These are phyloP conservation scores for Fonsecaea erecta DNA, from an alignment of 2,329 filamentous ascomycete species.

Conservation along the genomic window DNA sequence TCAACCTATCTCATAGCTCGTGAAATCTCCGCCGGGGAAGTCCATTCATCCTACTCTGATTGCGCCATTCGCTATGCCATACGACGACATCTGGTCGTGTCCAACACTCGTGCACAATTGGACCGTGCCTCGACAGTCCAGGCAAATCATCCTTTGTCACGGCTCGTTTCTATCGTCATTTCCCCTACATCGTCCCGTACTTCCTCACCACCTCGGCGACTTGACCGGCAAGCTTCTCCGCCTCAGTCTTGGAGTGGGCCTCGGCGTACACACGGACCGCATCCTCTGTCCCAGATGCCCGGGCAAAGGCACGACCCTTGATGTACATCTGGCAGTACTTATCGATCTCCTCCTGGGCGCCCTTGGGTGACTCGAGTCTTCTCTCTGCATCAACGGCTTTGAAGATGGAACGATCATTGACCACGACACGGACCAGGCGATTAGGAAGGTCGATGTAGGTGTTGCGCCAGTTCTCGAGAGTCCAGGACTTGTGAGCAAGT, in stretches of 20 bases:
- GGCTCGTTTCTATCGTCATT: conserved; percentile 2
- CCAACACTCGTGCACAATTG: conserved; percentile 10
- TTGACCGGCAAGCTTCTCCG: conserved; percentile 85
- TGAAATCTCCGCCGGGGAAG: conserved; percentile 6
- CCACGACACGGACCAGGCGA: conserved; percentile 89
- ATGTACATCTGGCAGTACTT: conserved; percentile 86
- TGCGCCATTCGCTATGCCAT: conserved; percentile 28
- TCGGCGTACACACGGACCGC: conserved; percentile 95
- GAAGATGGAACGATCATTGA: conserved; percentile 85
- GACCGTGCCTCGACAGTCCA: background rate
- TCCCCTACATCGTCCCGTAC: conserved; percentile 41
- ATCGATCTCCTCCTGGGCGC: conserved; percentile 85
- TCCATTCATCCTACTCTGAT: conserved; percentile 3
- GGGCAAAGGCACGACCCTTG: conserved; percentile 85
- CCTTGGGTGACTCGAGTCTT: conserved; percentile 76
- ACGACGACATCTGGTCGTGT: background rate
- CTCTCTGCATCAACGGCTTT: conserved; percentile 91
- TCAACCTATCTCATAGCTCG: conserved; percentile 2
- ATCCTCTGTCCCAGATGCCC: conserved; percentile 93
- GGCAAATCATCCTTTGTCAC: background rate
- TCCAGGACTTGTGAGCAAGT: conserved; percentile 92
- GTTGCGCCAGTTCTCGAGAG: conserved; percentile 84
- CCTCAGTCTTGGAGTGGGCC: conserved; percentile 84
- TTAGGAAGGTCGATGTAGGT: conserved; percentile 96
- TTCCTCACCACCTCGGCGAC: conserved; percentile 77